Conservation (phyloP, 2,329 filamentous ascomycete species). For the Penicillium decumbens region DNA sequence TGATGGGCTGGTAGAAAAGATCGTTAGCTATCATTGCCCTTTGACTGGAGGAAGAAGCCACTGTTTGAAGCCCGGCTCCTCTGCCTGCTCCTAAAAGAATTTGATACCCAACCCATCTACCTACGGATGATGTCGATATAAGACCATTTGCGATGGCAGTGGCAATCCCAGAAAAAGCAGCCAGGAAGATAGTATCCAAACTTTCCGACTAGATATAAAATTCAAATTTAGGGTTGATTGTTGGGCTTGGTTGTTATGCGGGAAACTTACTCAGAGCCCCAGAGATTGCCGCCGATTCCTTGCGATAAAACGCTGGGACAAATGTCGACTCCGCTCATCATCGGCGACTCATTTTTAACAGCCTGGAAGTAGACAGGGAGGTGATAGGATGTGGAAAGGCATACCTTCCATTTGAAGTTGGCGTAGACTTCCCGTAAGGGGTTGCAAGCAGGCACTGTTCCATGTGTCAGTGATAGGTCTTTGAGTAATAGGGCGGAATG, state of each 20-base stretch:
- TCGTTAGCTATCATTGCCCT: background rate
- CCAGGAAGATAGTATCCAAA: constrained; percentile 36
- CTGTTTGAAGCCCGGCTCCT: constrained; percentile 31
- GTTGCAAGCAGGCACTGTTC: constrained; percentile 48
- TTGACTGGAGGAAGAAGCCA: constrained; percentile 7
- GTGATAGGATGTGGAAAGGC: constrained; percentile 10
- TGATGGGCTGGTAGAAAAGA: constrained; percentile 28
- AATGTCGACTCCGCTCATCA: constrained; percentile 26
- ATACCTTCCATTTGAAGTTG: constrained; percentile 37
- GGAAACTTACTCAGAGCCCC: constrained; percentile 30
- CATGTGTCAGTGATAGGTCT: constrained; percentile 12
- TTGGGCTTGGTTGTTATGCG: background rate
- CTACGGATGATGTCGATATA: constrained; percentile 38
- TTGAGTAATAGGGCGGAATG: background rate
- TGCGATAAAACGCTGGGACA: constrained; percentile 31
- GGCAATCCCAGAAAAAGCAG: constrained; percentile 1
- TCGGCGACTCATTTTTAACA: constrained; percentile 28
- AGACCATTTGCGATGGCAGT: constrained; percentile 39
- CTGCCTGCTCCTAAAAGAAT: constrained; percentile 43
- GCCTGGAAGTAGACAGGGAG: constrained; percentile 47
- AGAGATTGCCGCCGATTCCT: constrained; percentile 29
- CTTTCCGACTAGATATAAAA: constrained; percentile 18
- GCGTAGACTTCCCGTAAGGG: constrained; percentile 53
- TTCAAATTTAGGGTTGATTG: background rate
- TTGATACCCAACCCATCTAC: constrained; percentile 49